Base-by-base conservation (phyloP, 371 early-diverging fungal species). In the Mortierella sp. region DNA sequence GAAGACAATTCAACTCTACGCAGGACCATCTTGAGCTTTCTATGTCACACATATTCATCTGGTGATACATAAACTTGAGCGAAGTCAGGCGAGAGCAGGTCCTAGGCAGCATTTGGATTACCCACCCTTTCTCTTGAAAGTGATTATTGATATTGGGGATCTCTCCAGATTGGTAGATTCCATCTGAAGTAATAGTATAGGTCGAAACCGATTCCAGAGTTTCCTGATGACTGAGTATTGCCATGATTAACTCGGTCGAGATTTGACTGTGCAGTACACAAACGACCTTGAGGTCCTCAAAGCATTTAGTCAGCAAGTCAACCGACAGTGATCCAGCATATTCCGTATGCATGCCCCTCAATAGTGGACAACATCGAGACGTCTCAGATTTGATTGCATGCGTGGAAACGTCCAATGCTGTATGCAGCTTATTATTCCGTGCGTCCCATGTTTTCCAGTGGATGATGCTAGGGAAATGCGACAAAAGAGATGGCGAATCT, bases 31-130 rank as follows among this genome's bases (percentile, higher is more conserved):
- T 22, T n/a, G 57, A 11, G 10, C 14, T 35, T 14, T 57, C 57
- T 14, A 66, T 35, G 28, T 66, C 66, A 11, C 57, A 54, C 55
- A 66, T 55, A 16, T 37, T 26, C 57, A 66, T 66, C 58, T 54
- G 40, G 16, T 55, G 28, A 37, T 5, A 18, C 12, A n/a, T 8
- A n/a, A 66, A 24, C 5, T 57, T 16, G 22, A 66, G 11, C 3
- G 3, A 18, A 5, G 11, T 10, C 14, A 66, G 40, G 20, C 11
- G 24, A 14, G 22, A 24, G 47, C 62, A 62, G 4, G 2, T 5
- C 26, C 22, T 40, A 45, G 26, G 62, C 5, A 62, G 3, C 5
- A 43, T 20, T 45, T 62, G 62, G 14, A 62, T 26, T 9, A 45
- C 14, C 62, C 62, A 62, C 5, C 28, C 37, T n/a, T 20, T 9